Conservation (phyloP, 352 stramenopile species). For the Phytopythium sindhum region DNA sequence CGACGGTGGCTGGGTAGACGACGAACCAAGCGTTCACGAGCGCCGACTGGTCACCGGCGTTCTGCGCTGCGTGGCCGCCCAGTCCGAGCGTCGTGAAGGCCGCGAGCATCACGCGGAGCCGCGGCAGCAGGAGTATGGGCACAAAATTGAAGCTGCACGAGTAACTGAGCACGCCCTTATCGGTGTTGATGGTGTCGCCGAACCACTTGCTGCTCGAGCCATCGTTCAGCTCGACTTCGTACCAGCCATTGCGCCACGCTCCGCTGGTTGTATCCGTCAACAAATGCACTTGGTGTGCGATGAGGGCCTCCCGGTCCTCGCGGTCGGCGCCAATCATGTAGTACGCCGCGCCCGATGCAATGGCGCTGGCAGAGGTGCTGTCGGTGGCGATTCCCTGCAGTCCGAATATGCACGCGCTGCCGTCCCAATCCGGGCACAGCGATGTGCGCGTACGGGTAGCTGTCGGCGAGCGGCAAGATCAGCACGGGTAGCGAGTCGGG, state of each 20-base stretch:
- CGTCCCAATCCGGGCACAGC: constrained; percentile 20
- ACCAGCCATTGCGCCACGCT: constrained; percentile 35
- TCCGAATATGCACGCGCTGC: constrained; percentile 25
- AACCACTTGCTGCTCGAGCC: constrained; percentile 20
- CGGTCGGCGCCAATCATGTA: constrained; percentile 13
- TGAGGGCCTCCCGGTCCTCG: constrained; percentile 12
- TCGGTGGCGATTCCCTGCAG: constrained; percentile 8
- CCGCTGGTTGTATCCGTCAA: background rate
- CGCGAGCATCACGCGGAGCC: constrained; percentile 13
- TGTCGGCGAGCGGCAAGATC: constrained; percentile 24
- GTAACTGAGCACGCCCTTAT: constrained; percentile 11
- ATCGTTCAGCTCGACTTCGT: constrained; percentile 9
- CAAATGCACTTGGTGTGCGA: constrained; percentile 8
- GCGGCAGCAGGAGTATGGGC: constrained; percentile 16
- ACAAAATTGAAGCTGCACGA: constrained; percentile 19
- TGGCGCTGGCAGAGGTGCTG: constrained; percentile 11
- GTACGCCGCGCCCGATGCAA: background rate
- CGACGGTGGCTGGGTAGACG: constrained; percentile 20
- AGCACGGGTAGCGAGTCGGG: constrained; percentile 25
- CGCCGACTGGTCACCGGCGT: constrained; percentile 10
- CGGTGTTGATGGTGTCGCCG: constrained; percentile 21
- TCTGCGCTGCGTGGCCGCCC: background rate
- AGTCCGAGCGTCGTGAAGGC: constrained; percentile 15
- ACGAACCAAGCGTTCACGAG: constrained; percentile 22
- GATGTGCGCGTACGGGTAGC: constrained; percentile 10